These are phyloP conservation scores for Rhizomucor pusillus DNA, from an alignment of 371 early-diverging fungal species.

Conservation along the genomic window DNA sequence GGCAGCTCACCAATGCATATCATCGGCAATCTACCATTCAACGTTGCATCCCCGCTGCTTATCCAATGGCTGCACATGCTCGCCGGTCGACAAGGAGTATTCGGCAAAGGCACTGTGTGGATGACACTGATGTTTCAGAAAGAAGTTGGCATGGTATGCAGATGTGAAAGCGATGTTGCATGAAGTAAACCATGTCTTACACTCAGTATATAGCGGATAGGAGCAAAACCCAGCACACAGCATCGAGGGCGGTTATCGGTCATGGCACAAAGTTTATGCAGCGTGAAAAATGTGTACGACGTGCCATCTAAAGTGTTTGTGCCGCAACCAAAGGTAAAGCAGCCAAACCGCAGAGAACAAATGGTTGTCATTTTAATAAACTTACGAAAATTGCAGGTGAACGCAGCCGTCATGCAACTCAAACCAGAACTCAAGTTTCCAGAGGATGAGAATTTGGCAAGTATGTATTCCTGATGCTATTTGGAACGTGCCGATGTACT, in stretches of 20 bases:
- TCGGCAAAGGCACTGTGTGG: conserved; percentile 47
- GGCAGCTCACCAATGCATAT: conserved; percentile 36
- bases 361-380: not conserved
- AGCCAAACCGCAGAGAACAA: not conserved
- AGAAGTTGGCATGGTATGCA: conserved; percentile 71
- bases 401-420: conserved; percentile 73
- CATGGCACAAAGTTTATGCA: conserved; percentile 71
- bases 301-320: conserved; percentile 69
- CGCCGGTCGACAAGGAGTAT: conserved; percentile 57
- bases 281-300: conserved; percentile 60
- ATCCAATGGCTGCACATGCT: conserved; percentile 73
- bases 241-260: conserved; percentile 71
- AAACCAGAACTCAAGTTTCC: conserved; percentile 29
- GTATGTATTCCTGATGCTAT: conserved; percentile 1
- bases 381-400: conserved; percentile 44
- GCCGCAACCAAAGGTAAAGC: conserved; percentile 62
- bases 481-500: not conserved
- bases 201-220: conserved; percentile 54
- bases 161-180: not conserved
- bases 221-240: conserved; percentile 50
- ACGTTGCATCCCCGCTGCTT: conserved; percentile 72
- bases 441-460: conserved; percentile 6
- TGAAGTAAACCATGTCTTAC: conserved; percentile 1
- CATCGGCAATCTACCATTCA: conserved; percentile 83
- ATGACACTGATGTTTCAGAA: conserved; percentile 89